Conservation (phyloP, 345 rosid species). For the Anastatica hierochuntica region DNA sequence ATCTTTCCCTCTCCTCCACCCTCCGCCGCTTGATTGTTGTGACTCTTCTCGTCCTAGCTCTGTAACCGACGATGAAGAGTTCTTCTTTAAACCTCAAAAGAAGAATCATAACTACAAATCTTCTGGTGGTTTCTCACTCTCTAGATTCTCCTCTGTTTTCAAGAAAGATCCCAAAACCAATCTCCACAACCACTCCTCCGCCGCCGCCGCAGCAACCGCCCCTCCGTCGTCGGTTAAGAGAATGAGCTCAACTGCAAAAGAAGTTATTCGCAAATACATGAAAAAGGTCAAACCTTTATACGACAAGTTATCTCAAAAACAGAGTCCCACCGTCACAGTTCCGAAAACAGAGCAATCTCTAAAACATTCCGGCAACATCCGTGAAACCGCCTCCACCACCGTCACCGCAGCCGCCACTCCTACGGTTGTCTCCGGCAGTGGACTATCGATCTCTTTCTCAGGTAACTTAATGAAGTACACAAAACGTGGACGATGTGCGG, state of each 20-base stretch:
- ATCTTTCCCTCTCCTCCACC: conserved; percentile 43
- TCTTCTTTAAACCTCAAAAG: conserved; percentile 22
- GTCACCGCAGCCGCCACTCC: background rate
- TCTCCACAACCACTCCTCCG: background rate
- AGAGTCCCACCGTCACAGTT: conserved; percentile 10
- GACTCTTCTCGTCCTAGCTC: too few relatives aligned
- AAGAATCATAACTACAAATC: too few relatives aligned
- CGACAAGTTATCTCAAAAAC: conserved; percentile 72
- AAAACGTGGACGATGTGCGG: conserved; percentile 47
- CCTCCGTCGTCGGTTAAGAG: conserved; percentile 55
- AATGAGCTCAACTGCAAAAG: conserved; percentile 71
- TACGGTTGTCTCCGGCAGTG: background rate
- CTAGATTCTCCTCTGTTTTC: conserved; percentile 83
- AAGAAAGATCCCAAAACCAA: conserved; percentile 47
- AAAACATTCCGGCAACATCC: conserved; percentile 11
- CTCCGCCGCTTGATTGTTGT: conserved; percentile 35
- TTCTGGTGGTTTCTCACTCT: conserved; percentile 49
- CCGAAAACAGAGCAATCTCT: conserved; percentile 12
- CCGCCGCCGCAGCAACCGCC: conserved; percentile 22
- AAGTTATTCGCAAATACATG: conserved; percentile 70
- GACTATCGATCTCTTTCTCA: conserved; percentile 71
- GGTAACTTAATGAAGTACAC: conserved; percentile 69
- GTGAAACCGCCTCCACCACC: background rate
- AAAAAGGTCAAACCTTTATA: conserved; percentile 90
- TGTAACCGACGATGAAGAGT: conserved; percentile 75